Evolutionary conservation across 345 rosid genomes (phyloP), one percentile per base, ranked within the genome.

Genomic region (Luvunga scandens): DNA sequence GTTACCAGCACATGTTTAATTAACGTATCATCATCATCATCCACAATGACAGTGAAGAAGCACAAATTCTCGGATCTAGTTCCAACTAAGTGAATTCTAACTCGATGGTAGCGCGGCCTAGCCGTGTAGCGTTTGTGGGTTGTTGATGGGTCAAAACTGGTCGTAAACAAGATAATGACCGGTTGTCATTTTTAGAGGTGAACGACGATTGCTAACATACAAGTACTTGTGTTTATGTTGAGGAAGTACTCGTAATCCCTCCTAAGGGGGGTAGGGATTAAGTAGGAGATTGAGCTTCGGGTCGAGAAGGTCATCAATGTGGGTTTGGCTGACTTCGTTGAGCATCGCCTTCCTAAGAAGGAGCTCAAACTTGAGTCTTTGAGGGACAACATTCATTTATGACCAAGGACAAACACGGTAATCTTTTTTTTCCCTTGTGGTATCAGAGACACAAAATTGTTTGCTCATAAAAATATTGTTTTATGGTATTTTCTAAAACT

Each of bases 131-230:
- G 87, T 0, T 88, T 91, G 21, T 87, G 92, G 33, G 84, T 90
- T 27, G 93, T 91, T 21, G 99, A 3, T 93, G 93, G 99, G 98
- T 92, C 38, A 93, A 90, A 84, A 92, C 94, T 0, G 98, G 99
- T 8, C 89, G 99, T 16, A 93, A 89, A 81, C 99, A 95, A 80
- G 99, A 97, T 9, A 88, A 88, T 73, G 97, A 96, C 2, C 28
- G 88, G 1, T 92, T 93, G 56, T 96, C 99, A 1, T 95, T 95
- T 77, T 87, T 93, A 77, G 99, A 91, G 84, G 78, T 95, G 28
- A 93, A 88, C 77, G 99, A 95, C 24, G 99, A 98, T 10, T 9
- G 94, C 91, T 50, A 91, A 92, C 75, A 88, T 93, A 39, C 98
- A 95, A 88, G 98, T 95, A 62, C 90, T 93, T 21, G 93, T 77